Evolutionary conservation across 352 stramenopile species (phyloP), one percentile per base, ranked within the genome.

Genomic region (Pythium oligandrum): DNA sequence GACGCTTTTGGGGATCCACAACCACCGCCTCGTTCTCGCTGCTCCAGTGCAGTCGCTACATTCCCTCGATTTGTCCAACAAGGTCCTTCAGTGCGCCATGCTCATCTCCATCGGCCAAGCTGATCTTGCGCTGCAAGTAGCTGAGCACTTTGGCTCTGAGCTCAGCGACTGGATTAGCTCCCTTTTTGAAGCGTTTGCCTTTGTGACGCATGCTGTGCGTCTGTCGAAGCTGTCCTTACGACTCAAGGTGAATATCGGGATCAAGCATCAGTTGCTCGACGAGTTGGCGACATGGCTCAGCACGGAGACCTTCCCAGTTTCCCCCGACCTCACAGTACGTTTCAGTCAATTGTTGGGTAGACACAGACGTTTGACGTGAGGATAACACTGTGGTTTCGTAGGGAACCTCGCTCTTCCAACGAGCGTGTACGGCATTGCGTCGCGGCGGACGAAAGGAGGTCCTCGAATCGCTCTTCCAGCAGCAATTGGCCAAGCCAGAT

Each of bases 131-230:
- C 53, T 68, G 6, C 51, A 79, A 52, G 44, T 87, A 0, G 75
- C 73, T 3, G 64, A 78, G 33, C 53, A 62, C 2, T 51, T 90
- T 10, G 63, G 44, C 17, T 31, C 46, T 0, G 75, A 83, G 47
- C 64, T 76, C 6, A 44, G 47, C 0, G 70, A 90, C 31, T 88
- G 74, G 76, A 17, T 92, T 3, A 75, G 65, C 3, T 63, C 75
- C 3, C 70, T 86, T 6, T 81, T 88, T 12, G 78, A 92, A 49
- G 81, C 73, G 2, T 92, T 92, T 59, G 76, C 66, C 3, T 78
- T 83, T 47, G 49, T 64, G 17, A 34, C 48, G 0, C 60, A 78
- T 11, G 73, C 71, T 2, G 54, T 88, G 40, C 53, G 57, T 2
- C 60, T 88, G 2, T 58, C 63, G 1, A 59, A 64, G 10, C 53